phyloP scores from a whole-genome alignment of 352 stramenopile genomes.

The Aphanomyces stellatus region DNA sequence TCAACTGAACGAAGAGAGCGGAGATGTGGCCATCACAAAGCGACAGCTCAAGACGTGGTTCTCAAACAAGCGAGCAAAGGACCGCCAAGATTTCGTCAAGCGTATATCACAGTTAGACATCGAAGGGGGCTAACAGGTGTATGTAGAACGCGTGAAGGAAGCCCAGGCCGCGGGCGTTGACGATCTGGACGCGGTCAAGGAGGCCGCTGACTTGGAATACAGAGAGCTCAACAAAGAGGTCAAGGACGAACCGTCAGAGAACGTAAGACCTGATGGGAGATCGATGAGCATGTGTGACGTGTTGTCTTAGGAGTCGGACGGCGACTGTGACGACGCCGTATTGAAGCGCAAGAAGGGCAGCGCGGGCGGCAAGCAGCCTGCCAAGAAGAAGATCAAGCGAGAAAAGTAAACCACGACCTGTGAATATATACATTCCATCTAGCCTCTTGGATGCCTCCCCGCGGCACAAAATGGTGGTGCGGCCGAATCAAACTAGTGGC shows the following conservation, averaged over 20 bases:
- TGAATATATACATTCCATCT: too few relatives aligned
- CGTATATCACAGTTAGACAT: not conserved
- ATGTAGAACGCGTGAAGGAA: constrained; percentile 6
- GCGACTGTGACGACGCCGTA: not conserved
- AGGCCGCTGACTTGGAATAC: constrained; percentile 2
- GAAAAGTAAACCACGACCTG: not conserved
- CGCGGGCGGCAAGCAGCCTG: not conserved
- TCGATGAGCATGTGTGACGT: not conserved
- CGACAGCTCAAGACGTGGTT: constrained; percentile 82
- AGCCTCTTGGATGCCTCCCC: too few relatives aligned
- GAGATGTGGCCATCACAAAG: constrained; percentile 55
- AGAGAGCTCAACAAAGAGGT: not conserved
- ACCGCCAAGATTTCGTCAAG: constrained; percentile 71
- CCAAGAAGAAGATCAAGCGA: not conserved
- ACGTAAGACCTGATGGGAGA: not conserved
- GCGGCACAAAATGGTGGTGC: too few relatives aligned
- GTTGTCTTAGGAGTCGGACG: not conserved
- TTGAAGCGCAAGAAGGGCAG: not conserved
- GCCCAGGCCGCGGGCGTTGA: not conserved
- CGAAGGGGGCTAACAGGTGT: not conserved
- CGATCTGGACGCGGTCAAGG: constrained; percentile 8
- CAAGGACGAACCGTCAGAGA: not conserved
- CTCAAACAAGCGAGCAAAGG: constrained; percentile 68
- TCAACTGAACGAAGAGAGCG: constrained; percentile 62
- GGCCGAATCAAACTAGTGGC: not conserved